These are phyloP conservation scores for Acephala macrosclerotiorum DNA, from an alignment of 2,329 filamentous ascomycete species.

Conservation along the genomic window DNA sequence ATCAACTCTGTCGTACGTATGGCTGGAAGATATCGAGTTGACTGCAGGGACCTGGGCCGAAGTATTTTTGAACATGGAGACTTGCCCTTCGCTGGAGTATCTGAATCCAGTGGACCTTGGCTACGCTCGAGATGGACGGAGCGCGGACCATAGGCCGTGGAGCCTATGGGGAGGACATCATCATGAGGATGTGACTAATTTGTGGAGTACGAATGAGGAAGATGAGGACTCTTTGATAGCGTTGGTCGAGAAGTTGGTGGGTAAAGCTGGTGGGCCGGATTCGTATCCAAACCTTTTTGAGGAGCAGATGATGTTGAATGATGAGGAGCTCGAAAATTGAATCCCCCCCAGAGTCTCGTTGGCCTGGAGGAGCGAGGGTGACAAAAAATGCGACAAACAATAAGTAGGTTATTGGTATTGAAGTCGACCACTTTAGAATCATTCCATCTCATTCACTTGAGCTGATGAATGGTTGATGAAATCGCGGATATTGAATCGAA, in stretches of 20 bases:
- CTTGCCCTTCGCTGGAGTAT: neutral
- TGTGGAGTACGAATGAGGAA: neutral
- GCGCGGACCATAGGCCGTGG: neutral
- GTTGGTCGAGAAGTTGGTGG: neutral
- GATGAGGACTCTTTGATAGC: neutral
- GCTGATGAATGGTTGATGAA: too few relatives aligned
- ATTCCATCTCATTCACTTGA: too few relatives aligned
- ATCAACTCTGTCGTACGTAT: neutral
- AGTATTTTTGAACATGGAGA: neutral
- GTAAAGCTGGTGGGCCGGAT: neutral
- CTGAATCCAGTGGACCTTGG: neutral
- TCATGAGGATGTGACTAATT: neutral
- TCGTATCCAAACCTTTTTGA: neutral
- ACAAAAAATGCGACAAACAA: too few relatives aligned
- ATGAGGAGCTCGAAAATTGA: neutral
- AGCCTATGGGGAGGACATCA: neutral
- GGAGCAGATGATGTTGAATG: neutral
- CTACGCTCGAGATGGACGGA: neutral
- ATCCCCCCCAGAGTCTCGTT: too few relatives aligned
- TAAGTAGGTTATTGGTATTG: too few relatives aligned
- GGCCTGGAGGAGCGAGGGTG: too few relatives aligned
- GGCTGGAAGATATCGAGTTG: neutral
- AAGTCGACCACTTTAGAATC: too few relatives aligned
- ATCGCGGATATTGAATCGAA: too few relatives aligned
- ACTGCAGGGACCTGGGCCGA: neutral